These are phyloP conservation scores for Penicillium lividum DNA, from an alignment of 495 filamentous ascomycete genomes.

Conservation along the genomic window DNA sequence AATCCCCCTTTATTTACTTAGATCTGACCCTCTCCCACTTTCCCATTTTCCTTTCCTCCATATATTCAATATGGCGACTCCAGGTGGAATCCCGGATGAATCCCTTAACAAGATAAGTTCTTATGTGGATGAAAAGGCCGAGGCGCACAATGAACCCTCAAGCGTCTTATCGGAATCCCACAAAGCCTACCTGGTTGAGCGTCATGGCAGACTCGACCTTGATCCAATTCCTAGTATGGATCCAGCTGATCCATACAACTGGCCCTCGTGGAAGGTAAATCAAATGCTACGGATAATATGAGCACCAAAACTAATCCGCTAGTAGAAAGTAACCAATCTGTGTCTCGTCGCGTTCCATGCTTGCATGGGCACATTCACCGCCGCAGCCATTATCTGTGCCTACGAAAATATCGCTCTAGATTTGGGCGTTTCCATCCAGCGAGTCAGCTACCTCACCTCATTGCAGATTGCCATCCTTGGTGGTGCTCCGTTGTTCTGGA, in stretches of 20 bases:
- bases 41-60: neutral
- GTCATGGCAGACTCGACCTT: conserved; percentile 55
- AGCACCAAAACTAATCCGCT: conserved; percentile 7
- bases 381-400: conserved; percentile 54
- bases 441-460: conserved; percentile 52
- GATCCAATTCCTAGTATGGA: conserved; percentile 53
- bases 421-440: conserved; percentile 43
- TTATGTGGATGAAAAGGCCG: conserved; percentile 31
- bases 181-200: conserved; percentile 48
- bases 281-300: neutral
- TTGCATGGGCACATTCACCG: conserved; percentile 58
- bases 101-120: conserved; percentile 10
- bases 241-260: conserved; percentile 56
- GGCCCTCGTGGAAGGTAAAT: conserved; percentile 53
- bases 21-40: neutral
- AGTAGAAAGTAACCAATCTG: conserved; percentile 54
- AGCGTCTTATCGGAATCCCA: conserved; percentile 35
- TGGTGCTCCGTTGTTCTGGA: conserved; percentile 54
- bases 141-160: conserved; percentile 14
- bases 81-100: neutral
- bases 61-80: neutral
- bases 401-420: conserved; percentile 50
- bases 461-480: conserved; percentile 56
- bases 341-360: conserved; percentile 57
- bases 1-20: conserved; percentile 2